These are phyloP conservation scores for Bacidia rubella DNA, from an alignment of 495 filamentous ascomycete species.

Conservation along the genomic window DNA sequence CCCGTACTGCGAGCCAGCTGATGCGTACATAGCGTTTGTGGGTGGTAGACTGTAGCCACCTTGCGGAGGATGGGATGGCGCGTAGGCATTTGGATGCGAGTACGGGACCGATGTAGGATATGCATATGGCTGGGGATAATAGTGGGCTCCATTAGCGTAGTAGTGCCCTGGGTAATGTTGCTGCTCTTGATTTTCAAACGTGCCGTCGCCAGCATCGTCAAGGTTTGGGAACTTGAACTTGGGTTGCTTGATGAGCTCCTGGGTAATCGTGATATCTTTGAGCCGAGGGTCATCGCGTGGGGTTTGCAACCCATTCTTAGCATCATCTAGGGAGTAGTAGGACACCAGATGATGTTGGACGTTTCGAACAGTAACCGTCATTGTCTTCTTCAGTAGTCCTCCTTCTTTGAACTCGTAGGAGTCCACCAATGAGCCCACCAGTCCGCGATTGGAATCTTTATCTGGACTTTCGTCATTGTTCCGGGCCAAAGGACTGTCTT, in stretches of 20 bases:
- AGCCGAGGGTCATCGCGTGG: constrained; percentile 45
- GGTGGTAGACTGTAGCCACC: neutral
- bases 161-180: constrained; percentile 24
- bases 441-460: constrained; percentile 46
- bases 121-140: constrained; percentile 5
- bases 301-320: constrained; percentile 43
- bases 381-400: constrained; percentile 84
- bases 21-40: neutral
- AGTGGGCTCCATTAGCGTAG: constrained; percentile 1
- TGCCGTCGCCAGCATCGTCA: constrained; percentile 38
- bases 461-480: constrained; percentile 28
- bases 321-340: constrained; percentile 74
- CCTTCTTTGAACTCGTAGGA: constrained; percentile 77
- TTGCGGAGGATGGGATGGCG: constrained; percentile 8
- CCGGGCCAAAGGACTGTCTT: constrained; percentile 33
- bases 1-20: neutral
- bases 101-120: constrained; percentile 3
- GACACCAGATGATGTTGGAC: constrained; percentile 72
- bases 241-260: constrained; percentile 47
- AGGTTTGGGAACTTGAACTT: constrained; percentile 55
- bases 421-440: constrained; percentile 73
- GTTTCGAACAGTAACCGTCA: constrained; percentile 57
- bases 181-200: constrained; percentile 28
- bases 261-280: constrained; percentile 41
- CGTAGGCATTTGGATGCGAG: constrained; percentile 8